These are phyloP conservation scores for Castanea mollissima DNA, from an alignment of 306 rosid genomes.

Conservation along the genomic window DNA sequence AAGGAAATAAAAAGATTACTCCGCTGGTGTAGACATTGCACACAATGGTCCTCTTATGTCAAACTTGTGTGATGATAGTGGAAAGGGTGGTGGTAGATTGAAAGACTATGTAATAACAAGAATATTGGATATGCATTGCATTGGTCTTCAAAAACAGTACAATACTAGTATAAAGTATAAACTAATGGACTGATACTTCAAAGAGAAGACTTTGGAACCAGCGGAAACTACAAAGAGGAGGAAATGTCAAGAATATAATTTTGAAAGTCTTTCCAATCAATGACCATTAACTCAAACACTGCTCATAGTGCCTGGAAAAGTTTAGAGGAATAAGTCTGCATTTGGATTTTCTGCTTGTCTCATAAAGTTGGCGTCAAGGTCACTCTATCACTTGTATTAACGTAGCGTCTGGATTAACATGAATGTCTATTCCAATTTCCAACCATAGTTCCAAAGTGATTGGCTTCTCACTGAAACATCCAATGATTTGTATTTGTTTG, in stretches of 20 bases:
- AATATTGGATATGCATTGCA: background rate
- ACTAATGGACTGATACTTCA: background rate
- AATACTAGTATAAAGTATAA: too few species aligned
- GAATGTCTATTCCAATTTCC: too few species aligned
- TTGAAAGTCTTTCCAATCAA: background rate
- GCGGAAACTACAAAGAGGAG: conserved; percentile 20
- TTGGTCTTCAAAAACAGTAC: too few species aligned
- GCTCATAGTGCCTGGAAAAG: too few species aligned
- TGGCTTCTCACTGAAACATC: too few species aligned
- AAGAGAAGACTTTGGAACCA: background rate
- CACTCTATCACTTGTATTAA: too few species aligned
- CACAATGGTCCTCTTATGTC: background rate
- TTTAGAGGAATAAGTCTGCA: too few species aligned
- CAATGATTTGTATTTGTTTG: too few species aligned
- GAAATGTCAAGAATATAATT: background rate
- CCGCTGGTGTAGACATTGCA: conserved; percentile 70
- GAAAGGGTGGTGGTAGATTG: background rate
- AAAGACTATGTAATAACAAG: background rate
- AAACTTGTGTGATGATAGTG: background rate
- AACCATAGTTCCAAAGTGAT: too few species aligned
- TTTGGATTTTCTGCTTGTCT: too few species aligned
- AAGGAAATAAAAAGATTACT: conserved; percentile 34
- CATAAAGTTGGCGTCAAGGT: too few species aligned
- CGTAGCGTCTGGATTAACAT: too few species aligned
- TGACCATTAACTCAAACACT: background rate